Evolutionary conservation across 1,284 basidiomycete genomes (phyloP).

Genomic region (Apiotrichum veenhuisii): DNA sequence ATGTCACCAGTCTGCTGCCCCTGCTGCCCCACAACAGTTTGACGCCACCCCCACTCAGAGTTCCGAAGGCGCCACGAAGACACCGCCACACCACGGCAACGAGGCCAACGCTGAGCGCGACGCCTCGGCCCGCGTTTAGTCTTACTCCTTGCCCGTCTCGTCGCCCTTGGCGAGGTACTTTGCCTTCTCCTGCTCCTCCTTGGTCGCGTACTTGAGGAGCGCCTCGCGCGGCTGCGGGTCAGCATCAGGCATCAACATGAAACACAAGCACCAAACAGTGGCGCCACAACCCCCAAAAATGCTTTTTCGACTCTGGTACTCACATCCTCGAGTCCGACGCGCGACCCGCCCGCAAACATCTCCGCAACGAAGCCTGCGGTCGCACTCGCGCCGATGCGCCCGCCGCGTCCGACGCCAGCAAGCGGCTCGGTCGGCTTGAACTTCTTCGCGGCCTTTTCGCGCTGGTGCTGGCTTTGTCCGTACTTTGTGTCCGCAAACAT

Average conservation of each 20-base stretch:
- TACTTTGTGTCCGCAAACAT: constrained; percentile 82
- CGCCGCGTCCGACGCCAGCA: constrained; percentile 83
- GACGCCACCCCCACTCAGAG: too few relatives aligned
- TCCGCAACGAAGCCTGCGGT: constrained; percentile 93
- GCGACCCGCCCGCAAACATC: constrained; percentile 56
- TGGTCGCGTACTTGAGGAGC: constrained; percentile 82
- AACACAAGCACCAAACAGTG: too few relatives aligned
- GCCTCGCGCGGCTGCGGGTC: constrained; percentile 94
- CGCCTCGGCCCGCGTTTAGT: background rate
- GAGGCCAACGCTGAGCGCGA: too few relatives aligned
- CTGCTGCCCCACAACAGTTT: too few relatives aligned
- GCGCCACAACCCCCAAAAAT: too few relatives aligned
- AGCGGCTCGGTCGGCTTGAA: constrained; percentile 86
- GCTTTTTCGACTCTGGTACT: too few relatives aligned
- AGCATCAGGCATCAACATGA: background rate
- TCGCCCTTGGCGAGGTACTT: constrained; percentile 3
- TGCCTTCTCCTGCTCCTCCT: constrained; percentile 54
- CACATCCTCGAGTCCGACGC: constrained; percentile 72
- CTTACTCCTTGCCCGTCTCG: background rate
- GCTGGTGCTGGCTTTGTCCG: constrained; percentile 79
- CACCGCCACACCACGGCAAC: background rate
- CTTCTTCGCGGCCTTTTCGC: constrained; percentile 83
- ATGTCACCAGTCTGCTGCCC: too few relatives aligned
- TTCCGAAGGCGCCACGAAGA: too few relatives aligned
- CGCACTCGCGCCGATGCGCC: constrained; percentile 88